Evolutionary conservation across 164 flowering plant genomes (phyloP).

Genomic region (Magnolia kwangsiensis): DNA sequence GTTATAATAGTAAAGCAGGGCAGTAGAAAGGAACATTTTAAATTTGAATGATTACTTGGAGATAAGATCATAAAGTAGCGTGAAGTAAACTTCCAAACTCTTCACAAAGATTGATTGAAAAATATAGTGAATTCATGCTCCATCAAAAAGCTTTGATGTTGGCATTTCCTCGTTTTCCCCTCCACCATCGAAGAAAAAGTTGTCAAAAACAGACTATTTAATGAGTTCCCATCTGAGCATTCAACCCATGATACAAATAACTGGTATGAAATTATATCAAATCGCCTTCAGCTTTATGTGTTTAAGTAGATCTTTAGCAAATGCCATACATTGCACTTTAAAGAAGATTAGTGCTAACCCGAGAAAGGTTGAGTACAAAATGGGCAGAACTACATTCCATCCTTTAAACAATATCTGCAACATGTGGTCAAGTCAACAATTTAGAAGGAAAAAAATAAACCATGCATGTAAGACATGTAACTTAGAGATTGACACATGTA

Average conservation of each 20-base stretch:
- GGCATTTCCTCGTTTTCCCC: conserved; percentile 94
- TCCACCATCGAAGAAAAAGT: conserved; percentile 88
- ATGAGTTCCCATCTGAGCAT: conserved; percentile 5
- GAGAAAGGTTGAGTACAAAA: conserved; percentile 86
- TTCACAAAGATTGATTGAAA: conserved; percentile 90
- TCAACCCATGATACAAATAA: conserved; percentile 2
- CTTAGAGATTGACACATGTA: neutral
- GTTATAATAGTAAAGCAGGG: neutral
- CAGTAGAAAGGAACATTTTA: neutral
- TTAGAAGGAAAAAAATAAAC: neutral
- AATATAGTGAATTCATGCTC: conserved; percentile 89
- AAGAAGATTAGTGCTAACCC: conserved; percentile 33
- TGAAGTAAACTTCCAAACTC: conserved; percentile 74
- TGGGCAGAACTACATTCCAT: conserved; percentile 81
- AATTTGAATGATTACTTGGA: neutral
- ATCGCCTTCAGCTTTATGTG: no score
- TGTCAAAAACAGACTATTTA: conserved; percentile 30
- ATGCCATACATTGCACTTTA: no score
- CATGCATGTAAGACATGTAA: neutral
- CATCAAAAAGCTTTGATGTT: conserved; percentile 89
- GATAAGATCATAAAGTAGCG: neutral
- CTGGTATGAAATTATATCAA: neutral
- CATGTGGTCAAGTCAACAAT: neutral
- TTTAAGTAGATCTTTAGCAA: no score
- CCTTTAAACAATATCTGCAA: conserved; percentile 65